phyloP scores from a whole-genome alignment of 1,284 basidiomycete species.

The Heliocybe sulcata region DNA sequence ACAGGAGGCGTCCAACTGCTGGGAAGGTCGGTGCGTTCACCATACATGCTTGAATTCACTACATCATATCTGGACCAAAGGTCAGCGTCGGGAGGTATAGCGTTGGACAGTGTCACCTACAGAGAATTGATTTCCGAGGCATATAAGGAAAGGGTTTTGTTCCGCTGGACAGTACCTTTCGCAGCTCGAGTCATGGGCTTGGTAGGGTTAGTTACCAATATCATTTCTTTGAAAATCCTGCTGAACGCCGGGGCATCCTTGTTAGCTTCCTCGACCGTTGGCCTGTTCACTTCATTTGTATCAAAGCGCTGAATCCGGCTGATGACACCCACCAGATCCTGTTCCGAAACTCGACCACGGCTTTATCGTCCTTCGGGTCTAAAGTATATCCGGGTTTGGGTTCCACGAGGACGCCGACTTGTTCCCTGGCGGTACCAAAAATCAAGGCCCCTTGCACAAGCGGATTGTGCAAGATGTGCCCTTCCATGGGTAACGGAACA shows the following conservation, averaged over 20 bases:
- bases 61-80: conserved; percentile 19
- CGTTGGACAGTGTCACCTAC: conserved; percentile 20
- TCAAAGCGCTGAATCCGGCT: conserved; percentile 26
- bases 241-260: conserved; percentile 30
- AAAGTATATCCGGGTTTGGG: conserved; percentile 18
- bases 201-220: conserved; percentile 20
- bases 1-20: conserved; percentile 13
- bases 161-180: conserved; percentile 25
- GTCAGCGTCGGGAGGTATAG: conserved; percentile 17
- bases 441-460: conserved; percentile 23
- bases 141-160: conserved; percentile 26
- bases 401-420: conserved; percentile 29
- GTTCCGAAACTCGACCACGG: conserved; percentile 20
- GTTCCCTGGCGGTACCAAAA: conserved; percentile 31
- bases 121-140: conserved; percentile 25
- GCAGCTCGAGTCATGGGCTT: conserved; percentile 29
- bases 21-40: conserved; percentile 7
- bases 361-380: conserved; percentile 16
- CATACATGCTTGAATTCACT: conserved; percentile 18
- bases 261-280: conserved; percentile 23
- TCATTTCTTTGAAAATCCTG: conserved; percentile 34
- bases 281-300: conserved; percentile 17
- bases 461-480: conserved; percentile 21
- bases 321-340: conserved; percentile 27
- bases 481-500: conserved; percentile 24